phyloP scores from a whole-genome alignment of 1,284 basidiomycete species.

The Filobasidium uniguttulatum region DNA sequence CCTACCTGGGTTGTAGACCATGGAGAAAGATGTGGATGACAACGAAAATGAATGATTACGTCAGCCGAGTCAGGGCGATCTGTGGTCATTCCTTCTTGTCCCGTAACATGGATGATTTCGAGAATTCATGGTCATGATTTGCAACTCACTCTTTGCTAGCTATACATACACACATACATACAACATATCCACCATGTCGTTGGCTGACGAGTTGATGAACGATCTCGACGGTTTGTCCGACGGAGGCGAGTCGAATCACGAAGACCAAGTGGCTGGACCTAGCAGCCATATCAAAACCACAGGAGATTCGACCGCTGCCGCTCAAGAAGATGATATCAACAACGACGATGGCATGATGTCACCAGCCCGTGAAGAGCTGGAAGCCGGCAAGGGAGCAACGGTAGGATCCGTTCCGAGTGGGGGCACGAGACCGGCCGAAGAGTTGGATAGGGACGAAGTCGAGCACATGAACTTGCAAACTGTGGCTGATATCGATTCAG shows the following conservation, averaged over 20 bases:
- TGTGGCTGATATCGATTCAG: slow-evolving; percentile 68
- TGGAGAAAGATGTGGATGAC: too few species aligned
- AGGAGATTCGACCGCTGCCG: slow-evolving; percentile 26
- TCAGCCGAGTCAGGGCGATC: too few species aligned
- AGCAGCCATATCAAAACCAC: slow-evolving; percentile 7
- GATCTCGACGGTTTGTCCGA: slow-evolving; percentile 38
- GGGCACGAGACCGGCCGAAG: slow-evolving; percentile 80
- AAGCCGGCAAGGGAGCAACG: slow-evolving; percentile 27
- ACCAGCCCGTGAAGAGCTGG: slow-evolving; percentile 27
- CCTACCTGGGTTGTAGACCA: too few species aligned
- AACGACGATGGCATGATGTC: slow-evolving; percentile 32
- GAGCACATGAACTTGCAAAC: slow-evolving; percentile 74
- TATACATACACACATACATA: too few species aligned
- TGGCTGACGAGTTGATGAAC: slow-evolving; percentile 37
- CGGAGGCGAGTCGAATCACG: slow-evolving; percentile 22
- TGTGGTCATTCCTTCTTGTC: too few species aligned
- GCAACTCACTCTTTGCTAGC: too few species aligned
- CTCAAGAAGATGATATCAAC: slow-evolving; percentile 16
- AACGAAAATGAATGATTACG: too few species aligned
- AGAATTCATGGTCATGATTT: too few species aligned
- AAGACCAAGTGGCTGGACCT: slow-evolving; percentile 14
- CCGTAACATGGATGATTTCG: too few species aligned
- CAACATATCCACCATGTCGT: slow-evolving; percentile 35
- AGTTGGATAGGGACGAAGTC: slow-evolving; percentile 82
- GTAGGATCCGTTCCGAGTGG: slow-evolving; percentile 66